Conservation (phyloP, 257 asterid genomes). For the Nemophila menziesii region DNA sequence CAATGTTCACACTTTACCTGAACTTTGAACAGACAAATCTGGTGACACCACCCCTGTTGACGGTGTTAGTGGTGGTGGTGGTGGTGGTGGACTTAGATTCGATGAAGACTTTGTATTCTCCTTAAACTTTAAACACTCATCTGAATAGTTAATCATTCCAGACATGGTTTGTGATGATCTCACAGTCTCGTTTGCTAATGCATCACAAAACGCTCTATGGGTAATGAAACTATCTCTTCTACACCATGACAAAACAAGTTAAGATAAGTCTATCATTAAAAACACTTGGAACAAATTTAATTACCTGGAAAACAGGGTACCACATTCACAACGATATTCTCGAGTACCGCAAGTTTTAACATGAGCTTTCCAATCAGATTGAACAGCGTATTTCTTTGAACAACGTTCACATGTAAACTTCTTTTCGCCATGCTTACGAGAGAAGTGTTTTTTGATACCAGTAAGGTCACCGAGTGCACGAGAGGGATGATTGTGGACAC, state of each 20-base stretch:
- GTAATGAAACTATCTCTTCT: conserved; percentile 91
- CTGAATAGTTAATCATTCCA: conserved; percentile 12
- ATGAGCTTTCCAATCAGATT: conserved; percentile 91
- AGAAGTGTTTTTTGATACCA: conserved; percentile 80
- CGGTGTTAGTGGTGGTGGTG: conserved; percentile 85
- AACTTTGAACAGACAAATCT: conserved; percentile 75
- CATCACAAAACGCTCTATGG: conserved; percentile 89
- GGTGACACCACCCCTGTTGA: conserved; percentile 71
- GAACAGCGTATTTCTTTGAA: conserved; percentile 72
- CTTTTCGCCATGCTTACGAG: conserved; percentile 91
- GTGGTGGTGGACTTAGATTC: conserved; percentile 72
- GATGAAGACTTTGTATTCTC: conserved; percentile 16
- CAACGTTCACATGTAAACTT: conserved; percentile 83
- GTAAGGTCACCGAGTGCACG: conserved; percentile 90
- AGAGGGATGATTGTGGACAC: conserved; percentile 70
- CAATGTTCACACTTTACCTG: conserved; percentile 41
- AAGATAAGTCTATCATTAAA: not conserved
- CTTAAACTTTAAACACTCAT: conserved; percentile 21
- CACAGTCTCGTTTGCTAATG: conserved; percentile 71
- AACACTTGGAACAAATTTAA: not conserved
- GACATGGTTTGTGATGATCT: conserved; percentile 17
- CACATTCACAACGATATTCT: conserved; percentile 86
- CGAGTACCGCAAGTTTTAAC: conserved; percentile 86
- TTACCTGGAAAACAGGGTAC: conserved; percentile 81
- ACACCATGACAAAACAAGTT: conserved; percentile 3